Percentiles rank a stretch among this genome's conserved stretches.
phyloP scores from a whole-genome alignment of 352 stramenopile species.

The Pythium coloratum region DNA sequence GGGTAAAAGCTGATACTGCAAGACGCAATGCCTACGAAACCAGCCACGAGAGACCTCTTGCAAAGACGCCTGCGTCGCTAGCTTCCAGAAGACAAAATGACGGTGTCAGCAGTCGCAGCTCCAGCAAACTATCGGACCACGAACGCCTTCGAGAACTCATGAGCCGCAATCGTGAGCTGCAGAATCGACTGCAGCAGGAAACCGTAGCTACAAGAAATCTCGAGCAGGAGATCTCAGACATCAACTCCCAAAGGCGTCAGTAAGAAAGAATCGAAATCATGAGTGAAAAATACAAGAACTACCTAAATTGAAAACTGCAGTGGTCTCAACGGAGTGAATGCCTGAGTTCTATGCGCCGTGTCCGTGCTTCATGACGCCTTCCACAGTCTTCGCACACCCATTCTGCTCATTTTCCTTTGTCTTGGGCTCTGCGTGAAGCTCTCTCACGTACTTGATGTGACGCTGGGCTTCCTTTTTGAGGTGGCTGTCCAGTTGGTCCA shows the following conservation, averaged over 20 bases:
- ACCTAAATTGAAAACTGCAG: background rate
- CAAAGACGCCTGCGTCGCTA: background rate
- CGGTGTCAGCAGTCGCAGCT: background rate
- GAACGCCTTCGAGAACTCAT: constrained; percentile 71
- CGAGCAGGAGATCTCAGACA: constrained; percentile 70
- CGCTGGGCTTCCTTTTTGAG: constrained; percentile 56
- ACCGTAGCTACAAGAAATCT: constrained; percentile 68
- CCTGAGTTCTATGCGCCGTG: background rate
- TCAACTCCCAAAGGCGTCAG: constrained; percentile 31
- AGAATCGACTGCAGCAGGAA: constrained; percentile 73
- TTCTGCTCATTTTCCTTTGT: background rate
- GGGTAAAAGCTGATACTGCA: background rate
- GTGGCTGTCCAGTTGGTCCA: constrained; percentile 37
- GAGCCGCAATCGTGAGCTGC: constrained; percentile 74
- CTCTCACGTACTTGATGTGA: constrained; percentile 64
- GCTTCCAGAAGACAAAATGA: background rate
- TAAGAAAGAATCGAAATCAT: background rate
- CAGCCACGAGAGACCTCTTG: background rate
- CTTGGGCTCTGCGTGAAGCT: constrained; percentile 41
- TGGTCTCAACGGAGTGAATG: background rate
- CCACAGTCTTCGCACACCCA: background rate
- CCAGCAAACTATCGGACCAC: constrained; percentile 43
- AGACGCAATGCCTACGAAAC: background rate
- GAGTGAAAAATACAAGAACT: background rate
- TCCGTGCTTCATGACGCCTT: background rate